Evolutionary conservation across 1,139 yeast genomes (phyloP), one percentile per base, ranked within the genome.

Genomic region (Debaryomycetaceae sp.): DNA sequence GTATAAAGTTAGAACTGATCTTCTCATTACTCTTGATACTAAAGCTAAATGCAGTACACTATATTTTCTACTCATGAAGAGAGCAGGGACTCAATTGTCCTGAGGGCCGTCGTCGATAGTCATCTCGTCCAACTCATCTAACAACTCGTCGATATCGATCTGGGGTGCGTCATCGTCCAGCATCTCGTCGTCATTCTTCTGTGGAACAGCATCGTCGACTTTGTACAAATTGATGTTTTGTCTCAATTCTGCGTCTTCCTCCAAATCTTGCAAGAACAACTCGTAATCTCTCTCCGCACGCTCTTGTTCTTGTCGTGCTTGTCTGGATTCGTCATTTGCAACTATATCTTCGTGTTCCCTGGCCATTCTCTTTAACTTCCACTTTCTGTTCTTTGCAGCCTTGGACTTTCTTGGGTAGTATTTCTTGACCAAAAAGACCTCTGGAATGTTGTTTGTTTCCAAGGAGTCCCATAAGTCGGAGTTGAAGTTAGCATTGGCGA

Each of bases 291-390:
- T 84, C 67, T 92, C 98, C 3, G 95, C 96, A 56, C 87, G 79
- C 61, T 88, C 98, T 57, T 81, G 83, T 49, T 89, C 97, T 64
- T 85, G 92, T 68, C 80, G 84, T 45, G 91, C 91, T 54, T 80
- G 83, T 71, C 88, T 81, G 4, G 87, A 77, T 53, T 83, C 88
- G 49, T 78, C 83, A 50, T 78, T 73, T 41, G 95, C 95, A 41
- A 84, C 89, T 48, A 86, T 81, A 54, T 87, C 96, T 53, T 80
- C 79, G 65, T 91, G 95, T 67, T 92, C 98, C 61, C 76, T 85
- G 35, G 98, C 98, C 97, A 92, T 89, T 76, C 98, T 86, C 83
- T 87, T 88, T 68, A 92, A 81, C 70, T 87, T 91, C 98, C 98
- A 92, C 65, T 76, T 77, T 73, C 96, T 83, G 73, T 83, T 80